Evolutionary conservation across 768 basidiomycete genomes (phyloP), one percentile per base, ranked within the genome.

Genomic region (Naematelia aurantialba): DNA sequence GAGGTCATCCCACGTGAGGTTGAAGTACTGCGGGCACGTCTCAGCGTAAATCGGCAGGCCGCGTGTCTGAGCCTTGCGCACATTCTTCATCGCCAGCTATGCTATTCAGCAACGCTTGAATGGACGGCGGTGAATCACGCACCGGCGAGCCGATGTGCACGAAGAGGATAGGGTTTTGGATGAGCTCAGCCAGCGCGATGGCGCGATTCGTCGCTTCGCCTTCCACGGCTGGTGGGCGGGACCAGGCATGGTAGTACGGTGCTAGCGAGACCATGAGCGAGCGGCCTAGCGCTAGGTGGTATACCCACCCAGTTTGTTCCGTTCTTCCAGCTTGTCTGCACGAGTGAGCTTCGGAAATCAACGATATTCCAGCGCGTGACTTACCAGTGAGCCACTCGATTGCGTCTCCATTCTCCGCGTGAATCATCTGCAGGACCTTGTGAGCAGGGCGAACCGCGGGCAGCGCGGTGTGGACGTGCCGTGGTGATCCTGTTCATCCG

Each of bases 21-120:
- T 56, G 5, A 68, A 34, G 48, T 72, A 72, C 12, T 72, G 70
- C 11, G 70, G 70, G 50, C 70, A 72, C 19, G 70, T 72, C 57
- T 72, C 70, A 30, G 66, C 70, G 45, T 31, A 69, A 14, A 72
- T 52, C 50, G 63, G 61, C 25, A 65, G 51, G 13, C 59, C 59
- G 21, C 68, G 58, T 42, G 69, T 72, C 21, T 55, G 51, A 31
- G 54, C 30, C 52, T 65, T 64, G 34, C 34, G 34, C 34, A 39
- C 34, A 39, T 39, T 39, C 34, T 39, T 39, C 68, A 25, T 63
- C 59, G 19, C 67, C 55, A 46, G 68, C 66, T n/a, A n/a, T n/a
- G n/a, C n/a, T n/a, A n/a, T n/a, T n/a, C n/a, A n/a, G n/a, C n/a
- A n/a, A n/a, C n/a, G n/a, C n/a, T n/a, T n/a, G n/a, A n/a, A n/a